A percentile compares a stretch with the other conserved stretches of the same genome.
Conservation (phyloP, 2,329 filamentous ascomycete species). For the Xylariaceae sp. region DNA sequence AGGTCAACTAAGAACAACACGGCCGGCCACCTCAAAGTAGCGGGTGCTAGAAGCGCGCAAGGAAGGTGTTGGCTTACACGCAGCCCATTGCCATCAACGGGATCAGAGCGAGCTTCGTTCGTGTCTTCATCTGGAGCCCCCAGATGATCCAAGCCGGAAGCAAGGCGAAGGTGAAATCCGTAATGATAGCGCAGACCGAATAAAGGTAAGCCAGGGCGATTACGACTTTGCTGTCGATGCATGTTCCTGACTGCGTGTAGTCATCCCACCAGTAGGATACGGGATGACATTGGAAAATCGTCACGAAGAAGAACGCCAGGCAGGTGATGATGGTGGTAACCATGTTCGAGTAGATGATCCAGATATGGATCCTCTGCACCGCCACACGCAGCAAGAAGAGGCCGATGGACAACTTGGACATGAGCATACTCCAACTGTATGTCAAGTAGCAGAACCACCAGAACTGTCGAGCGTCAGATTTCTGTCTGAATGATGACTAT, state of each 20-base stretch:
- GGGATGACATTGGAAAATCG: slow-evolving; percentile 22
- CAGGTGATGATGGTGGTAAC: slow-evolving; percentile 17
- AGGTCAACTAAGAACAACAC: no score
- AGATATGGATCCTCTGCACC: slow-evolving; percentile 14
- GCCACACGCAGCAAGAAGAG: slow-evolving; percentile 25
- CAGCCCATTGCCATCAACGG: slow-evolving; percentile 50
- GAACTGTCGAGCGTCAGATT: no score
- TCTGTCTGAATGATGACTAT: no score
- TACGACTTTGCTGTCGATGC: slow-evolving; percentile 36
- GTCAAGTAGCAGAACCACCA: slow-evolving; percentile 25
- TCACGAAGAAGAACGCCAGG: slow-evolving; percentile 24
- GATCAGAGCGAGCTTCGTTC: slow-evolving; percentile 45
- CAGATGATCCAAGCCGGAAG: slow-evolving; percentile 46
- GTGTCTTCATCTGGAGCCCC: slow-evolving; percentile 45
- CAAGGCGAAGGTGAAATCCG: slow-evolving; percentile 52
- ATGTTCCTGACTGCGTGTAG: slow-evolving; percentile 20
- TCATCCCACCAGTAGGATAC: slow-evolving; percentile 22
- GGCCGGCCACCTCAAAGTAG: no score
- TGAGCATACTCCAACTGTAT: slow-evolving; percentile 22
- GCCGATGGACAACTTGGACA: slow-evolving; percentile 23
- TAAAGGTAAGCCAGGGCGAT: slow-evolving; percentile 46
- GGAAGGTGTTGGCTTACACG: slow-evolving; percentile 17
- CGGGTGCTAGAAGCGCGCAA: no score
- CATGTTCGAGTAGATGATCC: slow-evolving; percentile 21
- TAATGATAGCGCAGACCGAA: slow-evolving; percentile 41